phyloP scores from a whole-genome alignment of 1,284 basidiomycete genomes.

The Stygiomarasmius scandens region DNA sequence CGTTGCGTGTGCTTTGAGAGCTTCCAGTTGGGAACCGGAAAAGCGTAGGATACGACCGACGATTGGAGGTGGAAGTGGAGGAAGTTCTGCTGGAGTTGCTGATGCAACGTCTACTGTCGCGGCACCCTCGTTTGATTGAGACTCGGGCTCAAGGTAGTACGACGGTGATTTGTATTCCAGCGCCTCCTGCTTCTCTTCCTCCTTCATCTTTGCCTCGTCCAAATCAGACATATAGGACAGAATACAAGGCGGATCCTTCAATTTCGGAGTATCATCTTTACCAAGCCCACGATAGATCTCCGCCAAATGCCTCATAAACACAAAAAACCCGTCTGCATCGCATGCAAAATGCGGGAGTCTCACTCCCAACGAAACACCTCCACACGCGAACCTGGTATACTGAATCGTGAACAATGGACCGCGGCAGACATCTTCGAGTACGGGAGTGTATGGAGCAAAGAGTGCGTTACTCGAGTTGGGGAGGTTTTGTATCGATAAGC shows the following conservation, averaged over 20 bases:
- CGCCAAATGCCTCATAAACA: slow-evolving; percentile 18
- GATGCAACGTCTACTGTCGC: not conserved
- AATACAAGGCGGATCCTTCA: slow-evolving; percentile 17
- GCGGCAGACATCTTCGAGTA: slow-evolving; percentile 7
- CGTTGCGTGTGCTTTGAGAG: slow-evolving; percentile 18
- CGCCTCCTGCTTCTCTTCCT: slow-evolving; percentile 13
- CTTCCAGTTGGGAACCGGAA: slow-evolving; percentile 12
- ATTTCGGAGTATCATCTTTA: not conserved
- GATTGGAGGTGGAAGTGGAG: slow-evolving; percentile 12
- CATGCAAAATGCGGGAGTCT: slow-evolving; percentile 15
- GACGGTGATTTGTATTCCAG: slow-evolving; percentile 13
- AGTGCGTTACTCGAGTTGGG: slow-evolving; percentile 19
- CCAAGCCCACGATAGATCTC: slow-evolving; percentile 18
- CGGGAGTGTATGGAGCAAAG: slow-evolving; percentile 15
- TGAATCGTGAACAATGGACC: slow-evolving; percentile 20
- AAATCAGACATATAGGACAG: slow-evolving; percentile 16
- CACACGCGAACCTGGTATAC: slow-evolving; percentile 22
- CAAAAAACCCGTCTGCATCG: slow-evolving; percentile 20
- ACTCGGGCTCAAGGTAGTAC: slow-evolving; percentile 8
- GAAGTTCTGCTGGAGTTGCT: not conserved
- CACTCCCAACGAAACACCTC: slow-evolving; percentile 19
- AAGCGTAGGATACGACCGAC: slow-evolving; percentile 19
- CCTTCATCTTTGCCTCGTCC: slow-evolving; percentile 10
- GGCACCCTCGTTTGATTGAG: not conserved
- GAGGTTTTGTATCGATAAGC: slow-evolving; percentile 12